Base-by-base conservation (phyloP, 2,329 filamentous ascomycete species). In the Arthrobotrys iridis region DNA sequence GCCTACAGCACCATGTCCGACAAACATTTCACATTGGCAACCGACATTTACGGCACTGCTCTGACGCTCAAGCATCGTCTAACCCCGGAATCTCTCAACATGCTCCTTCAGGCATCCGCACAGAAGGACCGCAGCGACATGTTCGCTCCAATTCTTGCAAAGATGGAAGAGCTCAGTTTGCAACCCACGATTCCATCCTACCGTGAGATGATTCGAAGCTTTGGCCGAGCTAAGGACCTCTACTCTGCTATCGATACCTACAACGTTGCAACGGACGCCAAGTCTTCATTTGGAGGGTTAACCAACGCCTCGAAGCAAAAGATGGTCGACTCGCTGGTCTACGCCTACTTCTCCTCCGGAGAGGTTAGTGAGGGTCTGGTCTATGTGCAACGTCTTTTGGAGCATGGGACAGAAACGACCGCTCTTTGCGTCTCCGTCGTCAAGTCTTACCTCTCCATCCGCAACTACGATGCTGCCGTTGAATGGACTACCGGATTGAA, bases 151-250 rank as follows among this genome's bases (percentile, higher is more conserved):
- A 87, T 98, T 18, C 97, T 94, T 80, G 90, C 92, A 77, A 93
- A 98, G 82, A 96, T 98, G 93, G 93, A 97, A 82, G 84, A 87
- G 35, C 89, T 87, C 78, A 89, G 89, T 67, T 87, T 92, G 20
- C 87, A 88, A 13, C 92, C 94, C 0, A 89, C 90, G 71, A 90
- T 93, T 4, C 88, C 90, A 48, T 92, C 94, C 60, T 98, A 97
- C 83, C 91, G 93, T 0, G 87, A 90, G 15, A 97, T 99, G 92
- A 97, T 99, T 81, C 89, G 91, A n/a, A 93, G 93, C 0, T 98
- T 97, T 81, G 92, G 92, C 75, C 87, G 88, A 43, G 87, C 87
- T 8, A 91, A 93, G 57, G 93, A 98, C 81, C 84, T 98, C 46
- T 86, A 89, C 79, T 96, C 91, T 79, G 95, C 93, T 18, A 92